A percentile compares a stretch with the other conserved stretches of the same genome.
Evolutionary conservation across 495 filamentous ascomycete species (phyloP).

Genomic region (Acidomyces sp.): DNA sequence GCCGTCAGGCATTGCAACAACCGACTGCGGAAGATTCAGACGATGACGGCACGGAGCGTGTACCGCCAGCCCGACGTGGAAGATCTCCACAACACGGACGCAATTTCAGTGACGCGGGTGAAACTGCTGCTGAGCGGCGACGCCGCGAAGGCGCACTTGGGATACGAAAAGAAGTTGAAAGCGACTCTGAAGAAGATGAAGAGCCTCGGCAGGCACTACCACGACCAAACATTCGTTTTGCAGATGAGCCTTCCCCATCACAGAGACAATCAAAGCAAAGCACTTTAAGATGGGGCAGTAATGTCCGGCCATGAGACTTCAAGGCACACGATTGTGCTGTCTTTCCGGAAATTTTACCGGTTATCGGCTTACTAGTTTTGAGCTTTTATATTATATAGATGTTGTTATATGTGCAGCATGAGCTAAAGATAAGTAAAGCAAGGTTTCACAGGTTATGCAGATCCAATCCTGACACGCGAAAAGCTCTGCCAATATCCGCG

Average conservation of each 20-base stretch:
- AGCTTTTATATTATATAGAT: no score
- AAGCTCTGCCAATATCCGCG: no score
- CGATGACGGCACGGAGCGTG: slow-evolving; percentile 45
- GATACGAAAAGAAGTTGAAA: slow-evolving; percentile 40
- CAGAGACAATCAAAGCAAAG: slow-evolving; percentile 3
- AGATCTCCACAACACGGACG: slow-evolving; percentile 11
- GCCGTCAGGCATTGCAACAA: slow-evolving; percentile 25
- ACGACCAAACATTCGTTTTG: slow-evolving; percentile 34
- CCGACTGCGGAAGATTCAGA: slow-evolving; percentile 34
- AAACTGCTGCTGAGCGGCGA: slow-evolving; percentile 72
- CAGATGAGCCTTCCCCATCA: slow-evolving; percentile 27
- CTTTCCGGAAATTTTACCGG: no score
- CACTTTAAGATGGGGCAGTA: slow-evolving; percentile 19
- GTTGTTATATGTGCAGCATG: no score
- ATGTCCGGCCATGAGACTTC: slow-evolving; percentile 13
- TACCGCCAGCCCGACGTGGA: slow-evolving; percentile 25
- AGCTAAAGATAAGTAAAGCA: no score
- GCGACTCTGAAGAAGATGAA: slow-evolving; percentile 39
- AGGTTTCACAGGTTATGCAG: no score
- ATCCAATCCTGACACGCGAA: no score
- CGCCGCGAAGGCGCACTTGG: slow-evolving; percentile 80
- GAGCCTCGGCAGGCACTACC: slow-evolving; percentile 19
- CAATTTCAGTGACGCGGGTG: slow-evolving; percentile 38
- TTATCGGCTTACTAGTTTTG: no score
- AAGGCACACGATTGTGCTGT: no score